Percentiles rank a stretch among this genome's conserved stretches.
phyloP scores from a whole-genome alignment of 2,329 filamentous ascomycete species.

The Bimuria novae-zelandiae region DNA sequence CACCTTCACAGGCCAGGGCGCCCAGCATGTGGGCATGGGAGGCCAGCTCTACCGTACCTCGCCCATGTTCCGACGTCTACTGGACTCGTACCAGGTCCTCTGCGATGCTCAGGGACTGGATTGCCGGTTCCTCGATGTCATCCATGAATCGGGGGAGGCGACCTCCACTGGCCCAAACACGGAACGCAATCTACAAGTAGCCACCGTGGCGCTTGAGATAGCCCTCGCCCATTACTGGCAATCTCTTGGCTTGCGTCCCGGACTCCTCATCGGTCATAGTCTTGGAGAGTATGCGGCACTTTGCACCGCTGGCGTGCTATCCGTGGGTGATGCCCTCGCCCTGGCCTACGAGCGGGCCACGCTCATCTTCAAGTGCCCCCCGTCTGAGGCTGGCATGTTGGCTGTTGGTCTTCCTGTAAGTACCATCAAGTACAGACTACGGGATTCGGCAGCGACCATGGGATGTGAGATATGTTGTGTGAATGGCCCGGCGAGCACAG shows the following conservation, averaged over 20 bases:
- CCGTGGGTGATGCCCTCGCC: slow-evolving; percentile 35
- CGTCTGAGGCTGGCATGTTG: slow-evolving; percentile 36
- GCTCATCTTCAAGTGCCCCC: slow-evolving; percentile 21
- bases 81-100: slow-evolving; percentile 5
- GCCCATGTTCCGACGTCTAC: slow-evolving; percentile 25
- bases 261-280: slow-evolving; percentile 27
- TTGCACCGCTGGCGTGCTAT: slow-evolving; percentile 39
- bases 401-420: slow-evolving; percentile 7
- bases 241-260: slow-evolving; percentile 13
- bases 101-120: not conserved
- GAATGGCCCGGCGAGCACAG: not conserved
- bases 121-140: slow-evolving; percentile 8
- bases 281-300: slow-evolving; percentile 49
- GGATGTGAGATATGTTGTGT: not conserved
- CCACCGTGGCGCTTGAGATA: slow-evolving; percentile 46
- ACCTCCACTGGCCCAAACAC: not conserved
- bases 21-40: slow-evolving; percentile 21
- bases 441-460: not conserved
- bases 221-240: slow-evolving; percentile 13
- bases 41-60: slow-evolving; percentile 15
- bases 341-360: slow-evolving; percentile 31
- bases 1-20: slow-evolving; percentile 45
- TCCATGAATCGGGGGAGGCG: not conserved
- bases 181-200: slow-evolving; percentile 6
- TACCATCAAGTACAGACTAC: not conserved